Percentiles rank a stretch among this genome's conserved stretches.
phyloP scores from a whole-genome alignment of 2,329 filamentous ascomycete species.

The Trichophaea hybrida region DNA sequence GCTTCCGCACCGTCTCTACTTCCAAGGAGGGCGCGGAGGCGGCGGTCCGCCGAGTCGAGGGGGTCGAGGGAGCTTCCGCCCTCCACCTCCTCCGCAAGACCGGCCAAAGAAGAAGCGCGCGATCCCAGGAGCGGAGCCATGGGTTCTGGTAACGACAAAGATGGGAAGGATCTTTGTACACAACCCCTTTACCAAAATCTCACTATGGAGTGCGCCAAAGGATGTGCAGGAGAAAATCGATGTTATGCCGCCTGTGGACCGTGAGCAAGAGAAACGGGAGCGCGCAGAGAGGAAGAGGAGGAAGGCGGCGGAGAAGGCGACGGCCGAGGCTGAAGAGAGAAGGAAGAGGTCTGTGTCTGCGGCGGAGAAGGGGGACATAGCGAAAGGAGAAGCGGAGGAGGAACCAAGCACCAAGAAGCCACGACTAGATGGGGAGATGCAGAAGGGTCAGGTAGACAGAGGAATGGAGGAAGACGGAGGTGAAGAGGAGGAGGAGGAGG shows the following conservation, averaged over 20 bases:
- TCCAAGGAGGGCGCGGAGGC: background rate
- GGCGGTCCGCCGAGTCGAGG: conserved; percentile 25
- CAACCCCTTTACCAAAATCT: conserved; percentile 71
- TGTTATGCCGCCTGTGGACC: conserved; percentile 35
- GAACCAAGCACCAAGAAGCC: conserved; percentile 17
- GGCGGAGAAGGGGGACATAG: conserved; percentile 58
- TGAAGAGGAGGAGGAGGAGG: conserved; percentile 21
- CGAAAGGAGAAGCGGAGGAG: conserved; percentile 19
- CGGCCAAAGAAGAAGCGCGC: conserved; percentile 41
- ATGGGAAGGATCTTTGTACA: conserved; percentile 79
- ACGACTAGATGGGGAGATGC: conserved; percentile 15
- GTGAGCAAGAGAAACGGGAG: conserved; percentile 41
- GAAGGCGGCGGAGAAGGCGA: conserved; percentile 33
- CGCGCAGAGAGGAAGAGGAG: conserved; percentile 32
- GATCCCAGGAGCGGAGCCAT: conserved; percentile 71
- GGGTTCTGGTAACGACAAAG: conserved; percentile 87
- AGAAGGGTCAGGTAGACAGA: conserved; percentile 19
- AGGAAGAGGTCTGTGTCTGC: conserved; percentile 56
- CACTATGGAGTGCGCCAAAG: conserved; percentile 88
- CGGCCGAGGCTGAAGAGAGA: conserved; percentile 23
- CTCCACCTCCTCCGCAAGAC: conserved; percentile 31
- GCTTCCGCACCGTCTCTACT: conserved; percentile 3
- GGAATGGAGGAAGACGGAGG: conserved; percentile 29
- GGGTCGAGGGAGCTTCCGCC: conserved; percentile 9
- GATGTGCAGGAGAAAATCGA: conserved; percentile 70